phyloP scores from a whole-genome alignment of 495 filamentous ascomycete species.

The Xylaria acuta region DNA sequence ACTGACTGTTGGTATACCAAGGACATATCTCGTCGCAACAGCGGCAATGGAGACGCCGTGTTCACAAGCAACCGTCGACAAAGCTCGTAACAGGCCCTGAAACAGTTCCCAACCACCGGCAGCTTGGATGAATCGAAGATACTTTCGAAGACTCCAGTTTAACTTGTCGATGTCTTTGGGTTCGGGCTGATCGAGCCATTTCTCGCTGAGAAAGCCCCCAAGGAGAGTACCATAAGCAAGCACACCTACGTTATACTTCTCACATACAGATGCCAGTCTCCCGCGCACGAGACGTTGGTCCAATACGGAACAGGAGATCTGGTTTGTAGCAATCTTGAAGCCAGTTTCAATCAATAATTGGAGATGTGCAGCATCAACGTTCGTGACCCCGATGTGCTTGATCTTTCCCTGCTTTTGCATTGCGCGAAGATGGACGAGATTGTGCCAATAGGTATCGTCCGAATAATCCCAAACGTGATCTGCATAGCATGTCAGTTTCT shows the following conservation, averaged over 20 bases:
- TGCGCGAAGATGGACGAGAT: slow-evolving; percentile 41
- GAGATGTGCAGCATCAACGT: slow-evolving; percentile 46
- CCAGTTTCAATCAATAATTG: slow-evolving; percentile 44
- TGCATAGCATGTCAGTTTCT: background rate
- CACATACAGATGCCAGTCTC: slow-evolving; percentile 41
- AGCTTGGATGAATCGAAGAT: slow-evolving; percentile 45
- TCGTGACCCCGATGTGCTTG: slow-evolving; percentile 45
- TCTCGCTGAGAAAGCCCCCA: slow-evolving; percentile 47
- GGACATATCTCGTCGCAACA: slow-evolving; percentile 46
- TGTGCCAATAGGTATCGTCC: slow-evolving; percentile 39
- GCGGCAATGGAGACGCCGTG: slow-evolving; percentile 40
- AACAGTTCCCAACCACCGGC: slow-evolving; percentile 43
- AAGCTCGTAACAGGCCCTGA: slow-evolving; percentile 39
- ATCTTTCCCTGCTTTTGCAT: slow-evolving; percentile 39
- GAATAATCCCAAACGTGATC: slow-evolving; percentile 37
- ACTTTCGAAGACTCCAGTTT: slow-evolving; percentile 50
- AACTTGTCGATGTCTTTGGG: slow-evolving; percentile 39
- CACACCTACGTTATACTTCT: slow-evolving; percentile 42
- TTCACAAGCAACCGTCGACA: slow-evolving; percentile 36
- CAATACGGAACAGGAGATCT: slow-evolving; percentile 46
- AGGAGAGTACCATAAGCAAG: slow-evolving; percentile 48
- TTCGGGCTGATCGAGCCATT: slow-evolving; percentile 42
- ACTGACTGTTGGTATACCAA: slow-evolving; percentile 44
- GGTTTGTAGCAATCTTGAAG: slow-evolving; percentile 41
- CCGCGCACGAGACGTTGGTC: slow-evolving; percentile 40